Evolutionary conservation across 129 eudicot species (phyloP).

Genomic region (Saposhnikovia divaricata): DNA sequence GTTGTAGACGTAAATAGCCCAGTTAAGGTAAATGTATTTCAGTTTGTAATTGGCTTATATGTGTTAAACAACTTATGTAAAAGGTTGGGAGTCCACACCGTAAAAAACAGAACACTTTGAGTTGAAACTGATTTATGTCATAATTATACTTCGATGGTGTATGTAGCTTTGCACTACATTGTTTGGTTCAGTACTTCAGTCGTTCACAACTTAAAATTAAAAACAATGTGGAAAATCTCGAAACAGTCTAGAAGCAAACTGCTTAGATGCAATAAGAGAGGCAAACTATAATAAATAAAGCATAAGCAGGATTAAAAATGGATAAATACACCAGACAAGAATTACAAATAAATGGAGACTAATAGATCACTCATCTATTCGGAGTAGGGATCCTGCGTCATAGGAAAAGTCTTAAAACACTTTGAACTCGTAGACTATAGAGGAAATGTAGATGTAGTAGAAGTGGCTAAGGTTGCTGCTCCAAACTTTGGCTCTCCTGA

Average conservation of each 20-base stretch:
- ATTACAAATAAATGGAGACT: not conserved
- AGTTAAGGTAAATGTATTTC: not conserved
- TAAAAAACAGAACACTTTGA: not conserved
- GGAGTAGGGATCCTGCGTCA: not conserved
- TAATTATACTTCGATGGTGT: not conserved
- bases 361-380: not conserved
- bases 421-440: not conserved
- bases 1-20: not conserved
- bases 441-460: not conserved
- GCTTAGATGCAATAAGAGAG: not conserved
- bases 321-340: not conserved
- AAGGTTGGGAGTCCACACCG: not conserved
- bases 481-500: not conserved
- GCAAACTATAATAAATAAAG: not conserved
- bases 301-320: not conserved
- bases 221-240: not conserved
- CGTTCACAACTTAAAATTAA: not conserved
- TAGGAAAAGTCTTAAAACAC: not conserved
- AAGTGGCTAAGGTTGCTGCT: slow-evolving; percentile 2
- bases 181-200: not conserved
- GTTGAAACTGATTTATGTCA: not conserved
- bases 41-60: not conserved
- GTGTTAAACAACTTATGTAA: not conserved
- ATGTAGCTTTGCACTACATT: not conserved
- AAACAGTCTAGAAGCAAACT: not conserved